A percentile compares a stretch with the other conserved stretches of the same genome.
phyloP scores from a whole-genome alignment of 2,329 filamentous ascomycete species.

The Aureobasidium musti region DNA sequence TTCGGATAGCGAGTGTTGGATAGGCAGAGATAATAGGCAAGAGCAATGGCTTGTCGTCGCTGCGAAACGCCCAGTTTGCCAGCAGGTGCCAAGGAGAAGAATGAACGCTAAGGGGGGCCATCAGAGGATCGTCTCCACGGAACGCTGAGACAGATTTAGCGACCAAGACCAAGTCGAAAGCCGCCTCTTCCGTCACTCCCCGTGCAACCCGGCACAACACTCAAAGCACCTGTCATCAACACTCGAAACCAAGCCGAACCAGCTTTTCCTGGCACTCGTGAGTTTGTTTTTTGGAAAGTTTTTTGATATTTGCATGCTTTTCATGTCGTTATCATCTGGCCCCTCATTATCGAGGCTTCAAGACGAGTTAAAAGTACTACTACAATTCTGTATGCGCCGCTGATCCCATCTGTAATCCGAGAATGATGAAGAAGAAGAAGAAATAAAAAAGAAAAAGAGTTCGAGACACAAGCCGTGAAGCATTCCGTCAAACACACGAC shows the following conservation, averaged over 20 bases:
- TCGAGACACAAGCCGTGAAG: constrained; percentile 8
- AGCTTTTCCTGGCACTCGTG: background rate
- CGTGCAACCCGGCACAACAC: background rate
- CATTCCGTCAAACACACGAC: constrained; percentile 14
- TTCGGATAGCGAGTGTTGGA: constrained; percentile 24
- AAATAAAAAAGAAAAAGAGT: constrained; percentile 15
- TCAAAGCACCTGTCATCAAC: background rate
- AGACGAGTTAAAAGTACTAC: constrained; percentile 20
- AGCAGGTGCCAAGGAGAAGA: background rate
- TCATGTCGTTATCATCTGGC: constrained; percentile 20
- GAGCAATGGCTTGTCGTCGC: constrained; percentile 16
- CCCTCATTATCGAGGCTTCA: constrained; percentile 6
- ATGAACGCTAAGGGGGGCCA: constrained; percentile 1
- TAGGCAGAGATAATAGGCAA: constrained; percentile 14
- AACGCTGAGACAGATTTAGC: background rate
- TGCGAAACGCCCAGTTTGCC: constrained; percentile 1
- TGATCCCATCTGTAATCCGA: constrained; percentile 4
- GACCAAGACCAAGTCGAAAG: background rate
- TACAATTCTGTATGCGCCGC: constrained; percentile 24
- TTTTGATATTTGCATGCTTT: constrained; percentile 19
- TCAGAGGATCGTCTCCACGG: background rate
- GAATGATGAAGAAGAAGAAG: constrained; percentile 8
- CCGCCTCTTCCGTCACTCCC: constrained; percentile 3
- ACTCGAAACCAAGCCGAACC: background rate
- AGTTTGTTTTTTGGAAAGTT: background rate